Conservation (phyloP, 768 basidiomycete species). For the Phlebiopsis flavidoalba region DNA sequence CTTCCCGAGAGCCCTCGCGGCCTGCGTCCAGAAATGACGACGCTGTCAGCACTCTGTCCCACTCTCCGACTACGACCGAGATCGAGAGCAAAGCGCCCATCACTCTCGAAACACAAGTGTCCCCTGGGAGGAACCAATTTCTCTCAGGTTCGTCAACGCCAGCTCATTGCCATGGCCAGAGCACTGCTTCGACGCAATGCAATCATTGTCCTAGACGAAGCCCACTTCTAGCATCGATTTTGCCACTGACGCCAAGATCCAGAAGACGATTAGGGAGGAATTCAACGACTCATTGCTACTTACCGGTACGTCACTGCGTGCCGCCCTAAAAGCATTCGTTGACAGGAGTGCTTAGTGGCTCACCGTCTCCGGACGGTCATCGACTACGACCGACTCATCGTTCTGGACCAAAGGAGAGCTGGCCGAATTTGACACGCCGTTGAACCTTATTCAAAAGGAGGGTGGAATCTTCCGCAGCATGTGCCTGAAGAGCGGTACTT, state of each 20-base stretch:
- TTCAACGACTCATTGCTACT: constrained; percentile 71
- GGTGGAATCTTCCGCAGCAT: constrained; percentile 46
- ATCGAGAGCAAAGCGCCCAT: constrained; percentile 52
- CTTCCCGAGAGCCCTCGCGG: constrained; percentile 45
- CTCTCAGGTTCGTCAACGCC: constrained; percentile 82
- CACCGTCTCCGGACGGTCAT: constrained; percentile 75
- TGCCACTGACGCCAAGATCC: constrained; percentile 86
- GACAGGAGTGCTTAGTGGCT: constrained; percentile 40
- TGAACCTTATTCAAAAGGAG: constrained; percentile 40
- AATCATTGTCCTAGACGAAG: constrained; percentile 78
- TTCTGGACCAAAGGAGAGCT: constrained; percentile 66
- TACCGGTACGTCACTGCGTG: constrained; percentile 46
- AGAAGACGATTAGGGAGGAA: constrained; percentile 81
- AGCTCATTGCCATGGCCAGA: constrained; percentile 81
- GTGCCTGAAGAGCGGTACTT: constrained; percentile 61
- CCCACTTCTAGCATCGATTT: constrained; percentile 86
- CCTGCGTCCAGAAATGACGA: constrained; percentile 41
- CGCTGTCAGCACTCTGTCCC: constrained; percentile 21
- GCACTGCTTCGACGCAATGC: constrained; percentile 67
- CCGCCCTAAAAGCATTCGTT: constrained; percentile 1
- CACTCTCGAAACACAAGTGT: constrained; percentile 72
- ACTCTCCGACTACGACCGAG: constrained; percentile 39
- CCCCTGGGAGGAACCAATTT: constrained; percentile 87
- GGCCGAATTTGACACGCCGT: constrained; percentile 48
- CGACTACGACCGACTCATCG: constrained; percentile 75